Percentiles rank a stretch among this genome's conserved stretches.
phyloP scores from a whole-genome alignment of 2,329 filamentous ascomycete genomes.

The Ophiostoma pallidulum region DNA sequence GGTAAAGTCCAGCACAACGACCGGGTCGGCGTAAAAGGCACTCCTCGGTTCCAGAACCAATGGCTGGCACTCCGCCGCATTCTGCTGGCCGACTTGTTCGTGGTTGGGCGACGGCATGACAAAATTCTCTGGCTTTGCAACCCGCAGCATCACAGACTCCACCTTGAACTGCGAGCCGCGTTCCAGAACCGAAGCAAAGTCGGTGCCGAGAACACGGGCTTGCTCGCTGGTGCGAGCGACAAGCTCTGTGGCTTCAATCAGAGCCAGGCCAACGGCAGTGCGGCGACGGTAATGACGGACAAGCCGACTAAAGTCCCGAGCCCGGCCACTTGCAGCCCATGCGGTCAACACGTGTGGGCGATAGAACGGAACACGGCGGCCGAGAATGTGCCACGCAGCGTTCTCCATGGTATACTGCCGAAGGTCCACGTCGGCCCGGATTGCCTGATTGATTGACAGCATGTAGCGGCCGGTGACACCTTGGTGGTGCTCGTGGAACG shows the following conservation, averaged over 20 bases:
- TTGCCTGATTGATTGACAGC: constrained; percentile 95
- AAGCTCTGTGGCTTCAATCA: constrained; percentile 82
- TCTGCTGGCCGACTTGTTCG: constrained; percentile 88
- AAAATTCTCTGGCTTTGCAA: constrained; percentile 94
- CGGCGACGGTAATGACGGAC: constrained; percentile 68
- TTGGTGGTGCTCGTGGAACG: constrained; percentile 47
- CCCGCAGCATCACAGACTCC: constrained; percentile 96
- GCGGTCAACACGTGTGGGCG: constrained; percentile 65
- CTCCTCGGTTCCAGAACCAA: constrained; percentile 97
- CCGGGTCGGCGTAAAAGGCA: constrained; percentile 80
- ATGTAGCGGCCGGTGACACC: constrained; percentile 91
- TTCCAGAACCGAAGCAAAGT: constrained; percentile 94
- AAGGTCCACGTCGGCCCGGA: constrained; percentile 85
- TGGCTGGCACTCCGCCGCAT: constrained; percentile 86
- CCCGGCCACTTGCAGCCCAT: constrained; percentile 67
- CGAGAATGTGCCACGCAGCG: constrained; percentile 82
- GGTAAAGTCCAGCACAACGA: constrained; percentile 91
- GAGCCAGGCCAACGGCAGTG: constrained; percentile 76
- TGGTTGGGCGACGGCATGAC: constrained; percentile 80
- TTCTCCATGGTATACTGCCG: constrained; percentile 96
- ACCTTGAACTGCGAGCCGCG: constrained; percentile 97
- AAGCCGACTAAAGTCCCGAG: constrained; percentile 62
- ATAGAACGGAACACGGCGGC: constrained; percentile 82
- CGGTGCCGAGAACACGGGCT: constrained; percentile 81
- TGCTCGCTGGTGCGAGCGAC: constrained; percentile 88